These are phyloP conservation scores for Pseudocercospora crystallina DNA, from an alignment of 2,329 filamentous ascomycete species.

Conservation along the genomic window DNA sequence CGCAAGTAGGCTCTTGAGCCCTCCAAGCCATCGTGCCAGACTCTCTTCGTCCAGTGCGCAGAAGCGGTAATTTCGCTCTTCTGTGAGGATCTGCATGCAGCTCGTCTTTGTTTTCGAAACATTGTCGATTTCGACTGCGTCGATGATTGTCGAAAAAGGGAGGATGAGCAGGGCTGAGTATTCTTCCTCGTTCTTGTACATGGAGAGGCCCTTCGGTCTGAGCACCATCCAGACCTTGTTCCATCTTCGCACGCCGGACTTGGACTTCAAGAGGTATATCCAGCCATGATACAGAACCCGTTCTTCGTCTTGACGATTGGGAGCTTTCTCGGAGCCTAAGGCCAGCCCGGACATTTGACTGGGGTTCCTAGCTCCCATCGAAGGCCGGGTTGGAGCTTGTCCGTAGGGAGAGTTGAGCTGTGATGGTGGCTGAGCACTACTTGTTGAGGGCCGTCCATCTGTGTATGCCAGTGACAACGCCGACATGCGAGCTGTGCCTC, in stretches of 20 bases:
- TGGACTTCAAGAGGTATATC: conserved; percentile 79
- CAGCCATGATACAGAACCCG: conserved; percentile 93
- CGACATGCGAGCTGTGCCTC: conserved; percentile 33
- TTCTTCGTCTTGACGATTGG: conserved; percentile 61
- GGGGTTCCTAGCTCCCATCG: conserved; percentile 49
- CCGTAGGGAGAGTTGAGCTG: conserved; percentile 34
- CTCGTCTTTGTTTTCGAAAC: conserved; percentile 79
- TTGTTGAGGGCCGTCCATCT: conserved; percentile 34
- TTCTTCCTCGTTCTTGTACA: conserved; percentile 91
- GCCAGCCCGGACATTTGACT: conserved; percentile 62
- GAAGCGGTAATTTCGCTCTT: conserved; percentile 66
- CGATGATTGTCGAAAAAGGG: conserved; percentile 74
- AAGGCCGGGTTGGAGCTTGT: conserved; percentile 31
- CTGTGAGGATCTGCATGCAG: conserved; percentile 90
- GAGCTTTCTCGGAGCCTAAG: conserved; percentile 38
- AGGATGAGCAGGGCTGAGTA: conserved; percentile 84
- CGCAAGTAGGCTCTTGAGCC: conserved; percentile 81
- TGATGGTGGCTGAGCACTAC: conserved; percentile 30
- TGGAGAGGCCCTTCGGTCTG: conserved; percentile 76
- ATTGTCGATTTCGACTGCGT: conserved; percentile 89
- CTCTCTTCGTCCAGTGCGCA: conserved; percentile 73
- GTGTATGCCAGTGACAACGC: conserved; percentile 33
- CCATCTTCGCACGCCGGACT: conserved; percentile 85
- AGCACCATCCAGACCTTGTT: conserved; percentile 93
- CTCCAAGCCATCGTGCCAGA: conserved; percentile 80